phyloP scores from a whole-genome alignment of 2,329 filamentous ascomycete genomes.

The Ampelomyces quisqualis region DNA sequence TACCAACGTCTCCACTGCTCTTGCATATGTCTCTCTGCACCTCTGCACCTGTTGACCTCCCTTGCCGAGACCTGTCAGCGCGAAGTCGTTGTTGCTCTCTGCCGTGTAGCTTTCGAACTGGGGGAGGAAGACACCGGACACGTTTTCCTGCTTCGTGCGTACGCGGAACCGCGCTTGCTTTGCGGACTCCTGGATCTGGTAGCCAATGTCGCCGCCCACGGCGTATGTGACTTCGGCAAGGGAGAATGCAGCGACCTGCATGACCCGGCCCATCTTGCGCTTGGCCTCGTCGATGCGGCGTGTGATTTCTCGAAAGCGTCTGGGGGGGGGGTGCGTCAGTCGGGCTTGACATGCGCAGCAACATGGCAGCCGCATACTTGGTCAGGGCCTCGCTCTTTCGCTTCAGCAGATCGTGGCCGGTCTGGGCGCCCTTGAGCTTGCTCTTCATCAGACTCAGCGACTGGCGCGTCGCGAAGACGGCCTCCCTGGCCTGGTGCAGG shows the following conservation, averaged over 20 bases:
- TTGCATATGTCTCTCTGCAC: conserved; percentile 91
- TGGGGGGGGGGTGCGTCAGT: conserved; percentile 44
- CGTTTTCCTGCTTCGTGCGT: conserved; percentile 95
- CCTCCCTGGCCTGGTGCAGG: conserved; percentile 74
- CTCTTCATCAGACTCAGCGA: conserved; percentile 96
- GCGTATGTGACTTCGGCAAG: conserved; percentile 97
- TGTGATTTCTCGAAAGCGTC: conserved; percentile 95
- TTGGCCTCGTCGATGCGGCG: conserved; percentile 97
- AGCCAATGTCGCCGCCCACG: conserved; percentile 88
- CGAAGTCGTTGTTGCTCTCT: conserved; percentile 93
- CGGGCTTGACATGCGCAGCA: conserved; percentile 7
- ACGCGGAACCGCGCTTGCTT: conserved; percentile 91
- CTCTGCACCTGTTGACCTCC: conserved; percentile 95
- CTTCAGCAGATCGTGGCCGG: conserved; percentile 91
- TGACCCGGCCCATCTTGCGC: conserved; percentile 97
- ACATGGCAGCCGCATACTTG: conserved; percentile 62
- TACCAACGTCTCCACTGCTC: conserved; percentile 92
- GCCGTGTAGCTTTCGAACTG: conserved; percentile 88
- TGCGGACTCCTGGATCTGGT: conserved; percentile 95
- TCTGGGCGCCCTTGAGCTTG: conserved; percentile 80
- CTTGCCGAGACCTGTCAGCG: conserved; percentile 91
- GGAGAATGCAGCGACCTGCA: conserved; percentile 98
- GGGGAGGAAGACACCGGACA: conserved; percentile 91
- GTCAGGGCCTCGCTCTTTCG: conserved; percentile 97
- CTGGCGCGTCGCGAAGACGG: conserved; percentile 97